Percentiles rank a stretch among this genome's conserved stretches.
Conservation (phyloP, 768 basidiomycete genomes). For the Auricularia sp. region DNA sequence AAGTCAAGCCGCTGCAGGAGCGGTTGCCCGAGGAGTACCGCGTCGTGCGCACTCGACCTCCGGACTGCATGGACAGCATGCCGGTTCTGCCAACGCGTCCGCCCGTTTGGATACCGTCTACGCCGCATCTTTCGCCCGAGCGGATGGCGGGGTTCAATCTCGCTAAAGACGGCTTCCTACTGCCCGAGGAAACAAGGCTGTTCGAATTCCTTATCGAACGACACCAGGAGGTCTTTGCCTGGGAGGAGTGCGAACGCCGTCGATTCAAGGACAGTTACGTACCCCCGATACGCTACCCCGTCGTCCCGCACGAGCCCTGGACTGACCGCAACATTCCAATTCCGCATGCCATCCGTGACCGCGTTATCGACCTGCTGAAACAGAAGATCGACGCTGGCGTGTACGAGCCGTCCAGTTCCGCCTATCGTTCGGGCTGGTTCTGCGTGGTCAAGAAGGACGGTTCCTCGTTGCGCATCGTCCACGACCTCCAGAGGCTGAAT, state of each 20-base stretch:
- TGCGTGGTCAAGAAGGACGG: conserved; percentile 5
- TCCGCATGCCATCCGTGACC: conserved; percentile 19
- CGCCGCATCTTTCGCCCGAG: conserved; percentile 12
- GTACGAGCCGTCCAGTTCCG: conserved; percentile 30
- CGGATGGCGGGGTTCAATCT: conserved; percentile 10
- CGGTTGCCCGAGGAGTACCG: conserved; percentile 18
- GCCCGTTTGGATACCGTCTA: conserved; percentile 6
- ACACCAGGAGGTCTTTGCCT: conserved; percentile 6
- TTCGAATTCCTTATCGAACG: conserved; percentile 2
- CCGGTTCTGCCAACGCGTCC: conserved; percentile 12
- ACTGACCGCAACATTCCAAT: conserved; percentile 23
- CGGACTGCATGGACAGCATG: conserved; percentile 19
- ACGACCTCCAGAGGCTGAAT: conserved; percentile 5
- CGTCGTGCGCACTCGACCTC: conserved; percentile 18
- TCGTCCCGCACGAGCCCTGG: conserved; percentile 30
- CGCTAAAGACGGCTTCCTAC: conserved; percentile 20
- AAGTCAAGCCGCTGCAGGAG: conserved; percentile 19
- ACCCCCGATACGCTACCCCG: conserved; percentile 24
- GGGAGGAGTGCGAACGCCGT: conserved; percentile 7
- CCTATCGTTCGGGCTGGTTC: conserved; percentile 29
- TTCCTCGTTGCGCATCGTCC: conserved; percentile 3
- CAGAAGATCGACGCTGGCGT: conserved; percentile 29
- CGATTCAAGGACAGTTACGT: conserved; percentile 17
- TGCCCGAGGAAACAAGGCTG: conserved; percentile 19
- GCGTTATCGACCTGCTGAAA: conserved; percentile 26